Evolutionary conservation across 495 filamentous ascomycete genomes (phyloP), one percentile per base, ranked within the genome.

Genomic region (Aspergillus cristatus): DNA sequence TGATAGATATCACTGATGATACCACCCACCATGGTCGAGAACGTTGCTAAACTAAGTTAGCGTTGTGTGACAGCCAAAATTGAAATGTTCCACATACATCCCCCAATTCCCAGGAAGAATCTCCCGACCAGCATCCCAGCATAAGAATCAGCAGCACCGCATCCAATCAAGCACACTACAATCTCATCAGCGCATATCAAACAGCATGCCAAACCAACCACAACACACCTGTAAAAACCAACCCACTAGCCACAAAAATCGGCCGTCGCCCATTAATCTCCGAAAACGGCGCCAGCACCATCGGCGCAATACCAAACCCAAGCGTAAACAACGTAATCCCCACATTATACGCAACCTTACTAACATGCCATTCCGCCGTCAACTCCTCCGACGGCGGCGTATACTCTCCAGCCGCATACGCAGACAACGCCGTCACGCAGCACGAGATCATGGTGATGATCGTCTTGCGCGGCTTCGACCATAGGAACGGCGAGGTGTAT

Each of bases 241-340:
- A 42, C 1, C 82, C 82, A 18, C 80, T 73, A 2, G 60, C 63
- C 18, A 82, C 67, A 42, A 90, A 87, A 7, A 90, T 76, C 0
- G 83, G 81, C 44, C 77, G 72, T 7, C 84, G 70, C 0, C 84
- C 84, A 42, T 79, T 74, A 49, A 89, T 76, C 65, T 91, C 86
- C 7, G 78, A 83, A 43, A 94, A 78, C 1, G 86, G 86, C 2
- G 85, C 86, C 0, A 91, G 67, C 5, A 86, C 63, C 83, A 94
- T 90, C 0, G 86, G 86, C 1, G 84, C 81, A 28, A 83, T 54
- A 3, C 62, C 83, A 49, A 94, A 91, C 14, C 86, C 86, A 14
- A 65, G 50, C n/a, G 81, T 84, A 55, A 86, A 94, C 3, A 72
- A 72, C 3, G 84, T 86, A 26, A 89, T 79, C 7, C 85, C 85